Conservation (phyloP, 371 early-diverging fungal genomes). For the Rhizopus delemar region DNA sequence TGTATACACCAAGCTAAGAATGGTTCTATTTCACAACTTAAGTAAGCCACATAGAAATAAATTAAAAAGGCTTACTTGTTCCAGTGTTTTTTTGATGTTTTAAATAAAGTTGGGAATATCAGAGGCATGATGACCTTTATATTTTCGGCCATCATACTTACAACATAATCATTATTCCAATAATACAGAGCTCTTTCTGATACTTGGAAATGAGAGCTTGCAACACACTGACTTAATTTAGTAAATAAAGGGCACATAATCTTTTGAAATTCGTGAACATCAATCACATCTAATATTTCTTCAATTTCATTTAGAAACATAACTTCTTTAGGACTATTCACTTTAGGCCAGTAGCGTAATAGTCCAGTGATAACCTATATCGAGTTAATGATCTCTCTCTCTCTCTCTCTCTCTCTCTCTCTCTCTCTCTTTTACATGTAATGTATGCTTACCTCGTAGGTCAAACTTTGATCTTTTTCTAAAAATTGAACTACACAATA, state of each 20-base stretch:
- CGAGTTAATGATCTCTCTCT: background rate
- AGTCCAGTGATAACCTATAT: conserved; percentile 79
- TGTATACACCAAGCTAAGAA: conserved; percentile 92
- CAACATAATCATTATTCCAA: conserved; percentile 96
- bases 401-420: background rate
- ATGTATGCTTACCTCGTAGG: conserved; percentile 68
- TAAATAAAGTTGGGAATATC: conserved; percentile 85
- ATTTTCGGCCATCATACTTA: conserved; percentile 88
- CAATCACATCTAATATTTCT: conserved; percentile 90
- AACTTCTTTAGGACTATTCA: conserved; percentile 94
- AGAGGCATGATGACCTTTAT: conserved; percentile 86
- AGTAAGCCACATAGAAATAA: background rate
- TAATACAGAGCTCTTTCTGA: conserved; percentile 93
- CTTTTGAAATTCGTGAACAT: conserved; percentile 83
- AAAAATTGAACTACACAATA: conserved; percentile 96
- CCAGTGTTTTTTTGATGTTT: conserved; percentile 93
- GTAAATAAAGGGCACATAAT: conserved; percentile 87
- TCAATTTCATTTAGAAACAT: conserved; percentile 97
- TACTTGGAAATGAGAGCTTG: conserved; percentile 93
- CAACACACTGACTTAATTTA: conserved; percentile 86
- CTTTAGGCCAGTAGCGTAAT: conserved; percentile 95
- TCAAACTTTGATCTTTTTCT: conserved; percentile 89
- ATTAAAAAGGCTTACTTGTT: conserved; percentile 66
- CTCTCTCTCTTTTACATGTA: background rate
- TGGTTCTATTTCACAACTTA: conserved; percentile 59